A percentile compares a stretch with the other conserved stretches of the same genome.
Conservation (phyloP, 2,329 filamentous ascomycete genomes). For the Coleophoma eucalyptorum region DNA sequence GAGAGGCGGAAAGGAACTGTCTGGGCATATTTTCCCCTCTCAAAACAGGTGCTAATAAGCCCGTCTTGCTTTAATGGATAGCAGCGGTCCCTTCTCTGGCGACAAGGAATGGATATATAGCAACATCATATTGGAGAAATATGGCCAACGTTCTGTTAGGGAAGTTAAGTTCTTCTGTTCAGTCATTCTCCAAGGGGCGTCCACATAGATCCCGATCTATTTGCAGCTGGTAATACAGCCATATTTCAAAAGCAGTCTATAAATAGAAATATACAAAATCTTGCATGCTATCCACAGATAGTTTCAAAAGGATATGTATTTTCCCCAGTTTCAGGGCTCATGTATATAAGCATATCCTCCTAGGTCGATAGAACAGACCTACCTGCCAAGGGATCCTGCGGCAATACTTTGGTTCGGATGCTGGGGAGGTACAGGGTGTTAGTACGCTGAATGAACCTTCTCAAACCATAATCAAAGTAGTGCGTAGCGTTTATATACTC, state of each 20-base stretch:
- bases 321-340: not conserved
- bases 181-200: not conserved
- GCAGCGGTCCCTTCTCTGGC: not conserved
- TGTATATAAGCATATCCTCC: not conserved
- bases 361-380: not conserved
- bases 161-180: not conserved
- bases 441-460: too few species aligned
- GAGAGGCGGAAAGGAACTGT: not conserved
- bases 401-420: constrained; percentile 1
- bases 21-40: not conserved
- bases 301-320: not conserved
- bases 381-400: not conserved
- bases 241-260: too few species aligned
- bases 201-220: not conserved
- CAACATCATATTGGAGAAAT: not conserved
- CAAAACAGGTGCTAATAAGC: not conserved
- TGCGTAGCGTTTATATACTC: too few species aligned
- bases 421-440: not conserved
- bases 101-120: not conserved
- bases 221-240: not conserved
- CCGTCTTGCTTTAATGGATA: not conserved
- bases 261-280: too few species aligned
- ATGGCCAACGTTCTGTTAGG: not conserved
- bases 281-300: not conserved
- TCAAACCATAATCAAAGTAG: too few species aligned